Evolutionary conservation across 2,329 filamentous ascomycete species (phyloP), one percentile per base, ranked within the genome.

Genomic region (Cytospora piceicola): DNA sequence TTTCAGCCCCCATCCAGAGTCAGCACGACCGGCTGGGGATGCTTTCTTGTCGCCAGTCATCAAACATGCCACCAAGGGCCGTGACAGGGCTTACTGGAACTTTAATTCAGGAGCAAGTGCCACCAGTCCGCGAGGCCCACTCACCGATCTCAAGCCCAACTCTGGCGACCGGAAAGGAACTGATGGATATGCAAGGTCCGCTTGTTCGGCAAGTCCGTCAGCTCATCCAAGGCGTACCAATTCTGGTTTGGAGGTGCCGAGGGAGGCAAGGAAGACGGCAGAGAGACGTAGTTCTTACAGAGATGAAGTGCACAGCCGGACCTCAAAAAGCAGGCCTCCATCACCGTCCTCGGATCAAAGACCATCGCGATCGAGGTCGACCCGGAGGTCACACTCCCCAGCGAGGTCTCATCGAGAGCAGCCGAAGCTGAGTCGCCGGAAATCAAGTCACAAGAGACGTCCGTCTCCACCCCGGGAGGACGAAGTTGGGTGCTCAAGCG

Each of bases 11-110:
- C 69, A 69, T 20, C 59, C 68, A 7, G 67, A 67, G 49, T 59
- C 65, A 32, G 58, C 61, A 63, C 59, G 75, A 69, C 68, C 70
- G 52, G 72, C 75, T 36, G 74, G 75, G 6, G 77, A 81, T 52
- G 73, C 72, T 0, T 72, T 77, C 30, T 69, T 82, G 7, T 79
- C 81, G 0, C 81, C 82, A 3, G 72, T 81, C 2, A 77, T 79
- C 32, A 81, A 78, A 58, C 77, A 78, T 39, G 74, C 77, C 0
- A 73, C 77, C 14, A 75, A 75, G 4, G 77, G 80, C 5, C 77
- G 82, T 2, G 81, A 84, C 49, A 78, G 80, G 61, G 71, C 74
- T 0, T 82, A 82, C 60, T 76, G 78, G 66, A 73, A 77, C 34
- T 71, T 70, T 57, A 71, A 69, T 24, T 30, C 70, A 1, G 69